These are phyloP conservation scores for Quercus berberidifolia DNA, from an alignment of 306 rosid genomes.

Conservation along the genomic window DNA sequence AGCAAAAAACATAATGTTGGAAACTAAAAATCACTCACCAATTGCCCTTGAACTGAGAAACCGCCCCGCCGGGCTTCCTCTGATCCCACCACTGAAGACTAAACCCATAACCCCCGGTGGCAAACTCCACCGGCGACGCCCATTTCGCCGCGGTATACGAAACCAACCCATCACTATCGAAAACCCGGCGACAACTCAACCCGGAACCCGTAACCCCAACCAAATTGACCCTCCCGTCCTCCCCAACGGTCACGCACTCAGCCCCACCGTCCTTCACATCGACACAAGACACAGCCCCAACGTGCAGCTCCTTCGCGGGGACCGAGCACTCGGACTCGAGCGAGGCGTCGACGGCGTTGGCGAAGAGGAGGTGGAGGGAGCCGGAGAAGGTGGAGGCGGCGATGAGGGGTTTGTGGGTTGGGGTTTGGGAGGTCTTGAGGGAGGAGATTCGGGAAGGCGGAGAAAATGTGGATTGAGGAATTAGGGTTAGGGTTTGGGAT, in stretches of 20 bases:
- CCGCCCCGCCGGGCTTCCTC: slow-evolving; percentile 77
- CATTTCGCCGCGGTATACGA: slow-evolving; percentile 68
- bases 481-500: slow-evolving; percentile 37
- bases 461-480: slow-evolving; percentile 35
- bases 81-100: slow-evolving; percentile 97
- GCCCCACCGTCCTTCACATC: slow-evolving; percentile 66
- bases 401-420: slow-evolving; percentile 43
- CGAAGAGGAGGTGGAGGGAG: slow-evolving; percentile 60
- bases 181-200: slow-evolving; percentile 45
- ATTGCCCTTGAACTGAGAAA: slow-evolving; percentile 76
- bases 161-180: slow-evolving; percentile 78
- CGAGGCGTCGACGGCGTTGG: slow-evolving; percentile 41
- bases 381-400: slow-evolving; percentile 58
- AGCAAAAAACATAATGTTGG: background rate
- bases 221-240: slow-evolving; percentile 79
- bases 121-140: slow-evolving; percentile 90
- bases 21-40: slow-evolving; percentile 48
- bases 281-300: slow-evolving; percentile 40
- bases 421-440: slow-evolving; percentile 49
- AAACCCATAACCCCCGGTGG: slow-evolving; percentile 78
- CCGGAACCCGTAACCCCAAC: slow-evolving; percentile 48
- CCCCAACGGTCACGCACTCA: slow-evolving; percentile 76
- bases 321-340: slow-evolving; percentile 52
- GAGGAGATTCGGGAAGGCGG: slow-evolving; percentile 66
- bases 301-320: slow-evolving; percentile 52